Evolutionary conservation across 2,329 filamentous ascomycete genomes (phyloP), one percentile per base, ranked within the genome.

Genomic region (Xylariomycetidae sp.): DNA sequence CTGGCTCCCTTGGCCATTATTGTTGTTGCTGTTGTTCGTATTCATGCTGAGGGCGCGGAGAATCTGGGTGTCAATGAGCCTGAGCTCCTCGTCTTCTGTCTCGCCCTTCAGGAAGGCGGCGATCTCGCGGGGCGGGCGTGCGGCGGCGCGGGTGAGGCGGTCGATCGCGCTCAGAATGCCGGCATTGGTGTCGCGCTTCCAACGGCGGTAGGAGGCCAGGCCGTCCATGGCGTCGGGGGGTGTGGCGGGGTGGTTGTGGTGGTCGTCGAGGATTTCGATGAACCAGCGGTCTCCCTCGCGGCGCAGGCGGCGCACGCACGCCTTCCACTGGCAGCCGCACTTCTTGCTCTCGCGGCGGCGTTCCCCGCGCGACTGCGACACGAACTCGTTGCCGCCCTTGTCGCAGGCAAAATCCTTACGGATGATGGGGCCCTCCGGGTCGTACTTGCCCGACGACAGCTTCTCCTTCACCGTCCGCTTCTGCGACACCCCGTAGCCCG

Each of bases 401-500:
- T 54, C 51, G 42, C 51, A 54, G 14, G 44, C 42, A 22, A 52
- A 52, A 38, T 54, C 51, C 39, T 50, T 50, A 13, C 51, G 48
- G 24, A 53, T 54, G 18, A 54, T 38, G 12, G 43, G 39, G 26
- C 51, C 51, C 4, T 43, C 45, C 2, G 51, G 50, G 29, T 54
- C 49, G 36, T 54, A 54, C n/a, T 47, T 47, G 13, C 51, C 51
- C 29, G 49, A 49, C 9, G 50, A 43, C 3, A 51, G 49, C 40
- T 54, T 54, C 42, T 53, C 50, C 29, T 52, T 52, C 16, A 54
- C 50, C 6, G 49, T 53, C 10, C 51, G 51, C 42, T 53, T 52
- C 29, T 54, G 51, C 31, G 48, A 52, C n/a, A 54, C 50, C 6
- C 51, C 51, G 31, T 51, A 52, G 19, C 51, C 51, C n/a, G 49